Evolutionary conservation across 2,329 filamentous ascomycete genomes (phyloP).

Genomic region (Aspergillus proliferans): DNA sequence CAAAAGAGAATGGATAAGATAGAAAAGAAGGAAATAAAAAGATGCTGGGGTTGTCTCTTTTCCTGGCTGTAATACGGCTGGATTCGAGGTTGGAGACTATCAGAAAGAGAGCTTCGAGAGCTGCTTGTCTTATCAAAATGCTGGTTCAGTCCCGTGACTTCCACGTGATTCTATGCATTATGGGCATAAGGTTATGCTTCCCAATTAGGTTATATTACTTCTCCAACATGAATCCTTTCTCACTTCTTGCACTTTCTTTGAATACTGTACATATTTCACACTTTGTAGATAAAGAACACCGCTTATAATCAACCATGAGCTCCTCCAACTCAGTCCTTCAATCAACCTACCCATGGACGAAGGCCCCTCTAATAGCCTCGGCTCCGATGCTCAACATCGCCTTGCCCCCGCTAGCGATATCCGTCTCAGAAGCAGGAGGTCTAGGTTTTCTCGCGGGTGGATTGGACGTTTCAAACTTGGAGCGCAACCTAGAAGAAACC

Average conservation of each 20-base stretch:
- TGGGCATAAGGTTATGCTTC: neutral
- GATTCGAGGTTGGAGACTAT: neutral
- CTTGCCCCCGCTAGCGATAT: constrained; percentile 51
- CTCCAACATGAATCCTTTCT: too few species aligned
- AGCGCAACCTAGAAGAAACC: constrained; percentile 24
- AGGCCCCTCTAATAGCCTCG: constrained; percentile 51
- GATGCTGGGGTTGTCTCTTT: neutral
- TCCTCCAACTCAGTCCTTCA: constrained; percentile 23
- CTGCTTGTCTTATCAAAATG: neutral
- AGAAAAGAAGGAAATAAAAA: neutral
- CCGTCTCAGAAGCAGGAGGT: constrained; percentile 52
- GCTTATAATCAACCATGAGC: constrained; percentile 1
- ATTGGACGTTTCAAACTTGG: constrained; percentile 35
- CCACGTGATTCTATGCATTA: neutral
- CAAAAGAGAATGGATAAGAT: neutral
- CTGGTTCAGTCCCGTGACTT: neutral
- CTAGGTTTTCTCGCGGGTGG: constrained; percentile 55
- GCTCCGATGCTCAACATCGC: constrained; percentile 66
- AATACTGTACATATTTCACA: neutral
- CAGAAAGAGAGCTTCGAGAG: neutral
- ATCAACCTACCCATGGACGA: constrained; percentile 52
- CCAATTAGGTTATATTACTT: neutral
- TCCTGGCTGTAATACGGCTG: neutral
- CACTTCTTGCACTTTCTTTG: neutral
- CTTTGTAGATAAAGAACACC: too few species aligned